Base-by-base conservation (phyloP, 83 land plant genomes). In the Thuja plicata region DNA sequence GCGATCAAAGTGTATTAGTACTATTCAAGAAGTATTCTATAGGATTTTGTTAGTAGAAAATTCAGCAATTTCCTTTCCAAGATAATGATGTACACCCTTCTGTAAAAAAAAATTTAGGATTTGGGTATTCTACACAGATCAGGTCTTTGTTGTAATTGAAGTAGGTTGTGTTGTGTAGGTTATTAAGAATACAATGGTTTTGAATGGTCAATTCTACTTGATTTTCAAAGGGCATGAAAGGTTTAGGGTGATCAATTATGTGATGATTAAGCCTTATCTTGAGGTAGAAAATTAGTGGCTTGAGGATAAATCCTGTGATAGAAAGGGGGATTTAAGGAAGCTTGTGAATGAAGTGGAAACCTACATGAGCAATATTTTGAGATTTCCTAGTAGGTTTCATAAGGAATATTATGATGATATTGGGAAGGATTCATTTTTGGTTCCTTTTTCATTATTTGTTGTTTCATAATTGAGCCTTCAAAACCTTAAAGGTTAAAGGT, bases 41-140 rank as follows among this genome's bases (percentile, higher is more conserved):
- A n/a, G n/a, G n/a, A n/a, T n/a, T n/a, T n/a, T n/a, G n/a, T n/a
- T n/a, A n/a, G n/a, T n/a, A n/a, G n/a, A n/a, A n/a, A n/a, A n/a
- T n/a, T n/a, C n/a, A n/a, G n/a, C n/a, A n/a, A n/a, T n/a, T n/a
- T n/a, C n/a, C n/a, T n/a, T n/a, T n/a, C n/a, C n/a, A n/a, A n/a
- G n/a, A 98, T 98, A 88, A 97, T 98, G 99, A 98, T 97, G 99
- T 99, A 98, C 90, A 97, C 99, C 3, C 96, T 98, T 79, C 95
- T 98, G n/a, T 89, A 97, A 97, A 55, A 97, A 96, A 57, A 99
- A 98, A 87, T 95, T 97, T 85, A 95, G 99, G 45, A 97, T 98
- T 92, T 99, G 99, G 62, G 97, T 98, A 21, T 90, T 98, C 87
- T 98, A 92, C 94, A 89, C 99, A 43, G 98, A 98, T 88, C 62